These are phyloP conservation scores for Chrysoporthe austroafricana DNA, from an alignment of 2,329 filamentous ascomycete species.

Conservation along the genomic window DNA sequence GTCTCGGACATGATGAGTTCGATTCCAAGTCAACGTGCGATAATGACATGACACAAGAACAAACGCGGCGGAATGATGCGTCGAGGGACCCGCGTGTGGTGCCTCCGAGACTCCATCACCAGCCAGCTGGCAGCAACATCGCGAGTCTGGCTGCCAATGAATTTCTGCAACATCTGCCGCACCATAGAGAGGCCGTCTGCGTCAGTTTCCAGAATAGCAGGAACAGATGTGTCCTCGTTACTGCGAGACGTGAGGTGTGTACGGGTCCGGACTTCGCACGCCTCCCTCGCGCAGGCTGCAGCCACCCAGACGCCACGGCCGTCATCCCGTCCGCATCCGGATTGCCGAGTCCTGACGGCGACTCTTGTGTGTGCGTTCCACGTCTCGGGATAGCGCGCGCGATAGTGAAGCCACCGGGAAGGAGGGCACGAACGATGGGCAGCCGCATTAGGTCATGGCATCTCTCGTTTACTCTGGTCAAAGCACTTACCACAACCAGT, in stretches of 20 bases:
- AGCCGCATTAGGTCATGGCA: conserved; percentile 18
- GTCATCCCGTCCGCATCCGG: conserved; percentile 15
- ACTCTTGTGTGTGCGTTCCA: background rate
- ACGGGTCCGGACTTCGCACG: background rate
- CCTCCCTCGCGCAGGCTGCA: conserved; percentile 13
- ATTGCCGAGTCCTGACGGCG: conserved; percentile 3
- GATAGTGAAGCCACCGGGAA: conserved; percentile 21
- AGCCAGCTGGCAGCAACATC: background rate
- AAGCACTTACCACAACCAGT: background rate
- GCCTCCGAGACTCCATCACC: background rate
- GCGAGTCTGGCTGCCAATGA: background rate
- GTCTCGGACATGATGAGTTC: conserved; percentile 11
- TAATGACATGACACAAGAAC: background rate
- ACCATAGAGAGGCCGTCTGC: background rate
- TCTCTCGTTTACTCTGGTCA: background rate
- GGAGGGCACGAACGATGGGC: conserved; percentile 18
- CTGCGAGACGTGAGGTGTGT: background rate
- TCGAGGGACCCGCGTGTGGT: background rate
- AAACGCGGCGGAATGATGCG: background rate
- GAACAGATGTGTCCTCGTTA: background rate
- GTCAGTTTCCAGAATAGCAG: background rate
- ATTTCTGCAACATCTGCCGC: background rate
- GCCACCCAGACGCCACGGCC: conserved; percentile 23
- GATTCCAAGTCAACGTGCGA: background rate
- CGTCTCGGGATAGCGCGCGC: conserved; percentile 17